Base-by-base conservation (phyloP, 768 basidiomycete genomes). In the Kockovaella imperatae region DNA sequence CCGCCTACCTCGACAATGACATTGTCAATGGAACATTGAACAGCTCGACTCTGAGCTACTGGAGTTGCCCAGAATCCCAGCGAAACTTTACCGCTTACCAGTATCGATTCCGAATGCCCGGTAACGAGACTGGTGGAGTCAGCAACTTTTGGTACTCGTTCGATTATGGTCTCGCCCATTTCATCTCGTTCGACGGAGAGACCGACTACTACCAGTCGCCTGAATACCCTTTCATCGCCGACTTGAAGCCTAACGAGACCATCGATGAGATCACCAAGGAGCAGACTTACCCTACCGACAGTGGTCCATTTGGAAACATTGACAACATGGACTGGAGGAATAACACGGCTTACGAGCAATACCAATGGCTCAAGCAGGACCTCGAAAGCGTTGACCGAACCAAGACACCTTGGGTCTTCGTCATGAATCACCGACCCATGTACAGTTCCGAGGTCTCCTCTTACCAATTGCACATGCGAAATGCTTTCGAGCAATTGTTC, bases 401-500 rank as follows among this genome's bases (percentile, higher is more conserved):
- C n/a, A 51, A 51, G 35, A 67, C 65, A 1, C 65, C 65, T 7
- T 67, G 62, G 62, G 56, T 67, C 21, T 30, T 67, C 31, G 64
- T 52, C 5, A 36, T 44, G 26, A 17, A 51, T 5, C 64, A 67
- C 45, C 50, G 56, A 23, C 57, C 57, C 15, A 53, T 52, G 56
- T 56, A 52, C 42, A 30, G 18, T 15, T 36, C 42, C 31, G 45
- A 45, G 32, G 31, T 30, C 17, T 29, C 49, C 20, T 31, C 18
- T 25, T 43, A 36, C 26, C 48, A 50, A 34, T 23, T 26, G 30
- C 15, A 40, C 35, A 23, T 53, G 58, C 55, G 59, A 35, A 44
- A 56, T 23, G 66, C 66, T 0, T 68, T 68, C 45, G 66, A 68
- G 47, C 5, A 47, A 13, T 48, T 65, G 24, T 52, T 65, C 43